Conservation (phyloP, 2,329 filamentous ascomycete species). For the Pseudogymnoascus sp. region DNA sequence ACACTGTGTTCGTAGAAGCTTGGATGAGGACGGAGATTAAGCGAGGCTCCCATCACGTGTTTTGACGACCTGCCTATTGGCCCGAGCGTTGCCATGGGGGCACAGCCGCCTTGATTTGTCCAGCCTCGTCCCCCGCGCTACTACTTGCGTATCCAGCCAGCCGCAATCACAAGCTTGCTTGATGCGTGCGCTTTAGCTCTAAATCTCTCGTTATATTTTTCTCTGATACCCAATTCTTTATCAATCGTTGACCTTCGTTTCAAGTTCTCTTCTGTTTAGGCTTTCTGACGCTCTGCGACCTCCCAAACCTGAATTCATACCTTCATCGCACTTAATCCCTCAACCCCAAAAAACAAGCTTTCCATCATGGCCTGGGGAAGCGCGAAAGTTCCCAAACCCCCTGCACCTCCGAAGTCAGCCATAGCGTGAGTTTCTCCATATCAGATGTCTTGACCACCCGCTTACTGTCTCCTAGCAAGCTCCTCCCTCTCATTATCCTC, state of each 20-base stretch:
- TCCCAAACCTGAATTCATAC: not conserved
- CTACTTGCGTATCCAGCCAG: not conserved
- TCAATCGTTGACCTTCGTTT: not conserved
- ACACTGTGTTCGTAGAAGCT: conserved; percentile 6
- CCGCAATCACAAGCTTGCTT: not conserved
- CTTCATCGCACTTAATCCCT: conserved; percentile 8
- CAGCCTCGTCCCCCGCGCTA: conserved; percentile 6
- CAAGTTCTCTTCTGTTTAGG: not conserved
- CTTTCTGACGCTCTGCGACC: not conserved
- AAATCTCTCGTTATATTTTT: not conserved
- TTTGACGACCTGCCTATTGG: not conserved
- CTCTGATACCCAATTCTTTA: conserved; percentile 4
- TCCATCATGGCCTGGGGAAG: conserved; percentile 29
- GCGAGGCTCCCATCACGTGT: not conserved
- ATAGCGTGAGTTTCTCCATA: conserved; percentile 21
- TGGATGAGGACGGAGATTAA: not conserved
- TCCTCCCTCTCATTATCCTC: conserved; percentile 60
- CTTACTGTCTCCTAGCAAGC: conserved; percentile 30
- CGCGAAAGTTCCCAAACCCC: conserved; percentile 18
- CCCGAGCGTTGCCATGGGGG: not conserved
- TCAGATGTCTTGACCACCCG: not conserved
- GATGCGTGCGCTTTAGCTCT: not conserved
- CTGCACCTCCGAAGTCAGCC: conserved; percentile 26
- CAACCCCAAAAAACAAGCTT: conserved; percentile 9
- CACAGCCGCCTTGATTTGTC: conserved; percentile 6